Conservation (phyloP, 768 basidiomycete genomes). For the Lyophyllum shimeji region DNA sequence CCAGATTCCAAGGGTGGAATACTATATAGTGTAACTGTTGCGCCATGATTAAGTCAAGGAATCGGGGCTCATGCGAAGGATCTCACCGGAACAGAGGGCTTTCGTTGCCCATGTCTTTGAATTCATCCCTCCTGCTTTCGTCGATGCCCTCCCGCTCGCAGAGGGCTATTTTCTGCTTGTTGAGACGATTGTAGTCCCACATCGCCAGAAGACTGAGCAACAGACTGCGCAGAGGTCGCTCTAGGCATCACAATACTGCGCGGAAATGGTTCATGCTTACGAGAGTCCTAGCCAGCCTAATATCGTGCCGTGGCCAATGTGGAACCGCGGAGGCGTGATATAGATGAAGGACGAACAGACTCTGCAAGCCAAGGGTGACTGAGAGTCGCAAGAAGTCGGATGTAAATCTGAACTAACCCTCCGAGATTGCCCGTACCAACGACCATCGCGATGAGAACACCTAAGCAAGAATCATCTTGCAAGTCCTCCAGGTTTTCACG, state of each 20-base stretch:
- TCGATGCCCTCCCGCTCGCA: conserved; percentile 46
- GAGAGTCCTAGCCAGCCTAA: conserved; percentile 33
- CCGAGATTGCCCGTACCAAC: conserved; percentile 57
- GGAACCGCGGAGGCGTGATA: conserved; percentile 34
- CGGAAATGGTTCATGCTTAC: conserved; percentile 17
- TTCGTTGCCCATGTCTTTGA: conserved; percentile 48
- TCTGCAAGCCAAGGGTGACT: conserved; percentile 24
- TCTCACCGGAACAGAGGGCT: conserved; percentile 56
- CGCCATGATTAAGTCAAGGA: neutral
- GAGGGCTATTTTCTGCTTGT: conserved; percentile 44
- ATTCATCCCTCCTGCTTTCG: conserved; percentile 37
- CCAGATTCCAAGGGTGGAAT: neutral
- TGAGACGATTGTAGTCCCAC: conserved; percentile 48
- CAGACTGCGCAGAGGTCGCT: conserved; percentile 23
- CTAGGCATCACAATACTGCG: neutral
- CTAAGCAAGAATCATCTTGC: conserved; percentile 1
- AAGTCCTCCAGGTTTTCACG: neutral
- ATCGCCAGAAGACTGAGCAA: conserved; percentile 41
- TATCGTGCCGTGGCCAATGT: conserved; percentile 34
- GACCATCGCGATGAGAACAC: conserved; percentile 50
- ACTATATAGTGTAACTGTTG: conserved; percentile 3
- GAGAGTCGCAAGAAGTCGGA: neutral
- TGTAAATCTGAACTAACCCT: conserved; percentile 22
- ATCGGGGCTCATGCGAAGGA: neutral
- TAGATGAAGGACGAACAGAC: conserved; percentile 42